These are phyloP conservation scores for Metrosideros polymorpha DNA, from an alignment of 441 rosid genomes.

Conservation along the genomic window DNA sequence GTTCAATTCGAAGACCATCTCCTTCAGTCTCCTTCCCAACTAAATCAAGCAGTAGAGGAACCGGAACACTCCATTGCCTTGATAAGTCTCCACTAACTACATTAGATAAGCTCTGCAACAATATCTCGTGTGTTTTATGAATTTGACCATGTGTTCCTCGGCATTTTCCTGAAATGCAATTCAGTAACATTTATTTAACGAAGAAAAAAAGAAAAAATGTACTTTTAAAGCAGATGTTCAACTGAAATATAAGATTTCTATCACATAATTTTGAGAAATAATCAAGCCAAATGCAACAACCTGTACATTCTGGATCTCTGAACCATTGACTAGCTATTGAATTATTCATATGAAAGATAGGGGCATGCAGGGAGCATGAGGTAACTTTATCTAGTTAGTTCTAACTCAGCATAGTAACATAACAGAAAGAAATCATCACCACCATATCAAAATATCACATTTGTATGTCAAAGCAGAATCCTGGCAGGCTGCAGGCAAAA, in stretches of 20 bases:
- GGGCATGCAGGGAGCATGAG: not conserved
- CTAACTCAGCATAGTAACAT: not conserved
- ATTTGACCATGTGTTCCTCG: constrained; percentile 31
- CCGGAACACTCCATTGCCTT: constrained; percentile 21
- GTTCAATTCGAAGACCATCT: constrained; percentile 68
- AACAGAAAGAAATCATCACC: not conserved
- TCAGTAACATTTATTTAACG: not conserved
- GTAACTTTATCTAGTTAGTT: not conserved
- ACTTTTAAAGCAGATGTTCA: not conserved
- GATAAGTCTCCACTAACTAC: constrained; percentile 42
- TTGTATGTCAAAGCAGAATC: not conserved
- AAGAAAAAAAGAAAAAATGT: not conserved
- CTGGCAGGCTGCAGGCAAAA: not conserved
- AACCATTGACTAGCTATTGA: not conserved
- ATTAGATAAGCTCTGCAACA: constrained; percentile 47
- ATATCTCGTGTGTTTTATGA: constrained; percentile 58
- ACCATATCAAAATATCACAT: not conserved
- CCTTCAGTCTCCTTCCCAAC: constrained; percentile 47
- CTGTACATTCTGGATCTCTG: not conserved
- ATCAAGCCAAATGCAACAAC: not conserved
- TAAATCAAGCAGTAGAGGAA: constrained; percentile 45
- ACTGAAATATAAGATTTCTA: not conserved
- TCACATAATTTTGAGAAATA: not conserved
- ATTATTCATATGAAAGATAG: not conserved
- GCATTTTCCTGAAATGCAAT: constrained; percentile 57